These are phyloP conservation scores for Sodiomyces alkalinus DNA, from an alignment of 2,329 filamentous ascomycete genomes.

Conservation along the genomic window DNA sequence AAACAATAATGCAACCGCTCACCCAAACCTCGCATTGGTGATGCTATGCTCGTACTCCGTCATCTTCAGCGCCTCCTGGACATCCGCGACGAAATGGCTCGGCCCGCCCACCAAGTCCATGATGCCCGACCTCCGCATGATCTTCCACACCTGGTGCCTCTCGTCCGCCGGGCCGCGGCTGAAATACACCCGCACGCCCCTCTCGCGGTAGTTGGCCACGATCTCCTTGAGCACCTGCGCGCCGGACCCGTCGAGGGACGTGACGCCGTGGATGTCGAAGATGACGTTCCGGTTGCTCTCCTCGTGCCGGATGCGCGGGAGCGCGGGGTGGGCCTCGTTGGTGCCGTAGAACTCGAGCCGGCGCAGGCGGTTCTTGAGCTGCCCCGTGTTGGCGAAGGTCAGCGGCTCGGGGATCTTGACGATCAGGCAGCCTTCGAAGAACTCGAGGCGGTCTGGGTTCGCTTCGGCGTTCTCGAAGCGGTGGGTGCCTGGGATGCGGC, in stretches of 20 bases:
- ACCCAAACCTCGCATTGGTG: slow-evolving; percentile 7
- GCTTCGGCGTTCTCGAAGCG: slow-evolving; percentile 76
- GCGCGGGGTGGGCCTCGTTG: slow-evolving; percentile 65
- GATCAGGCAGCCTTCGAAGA: slow-evolving; percentile 82
- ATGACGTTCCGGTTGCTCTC: slow-evolving; percentile 85
- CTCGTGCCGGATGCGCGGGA: slow-evolving; percentile 62
- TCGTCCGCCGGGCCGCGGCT: slow-evolving; percentile 35
- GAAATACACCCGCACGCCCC: slow-evolving; percentile 67
- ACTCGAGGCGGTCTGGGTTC: slow-evolving; percentile 61
- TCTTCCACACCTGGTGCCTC: slow-evolving; percentile 45
- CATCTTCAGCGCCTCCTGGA: slow-evolving; percentile 70
- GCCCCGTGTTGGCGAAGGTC: slow-evolving; percentile 93
- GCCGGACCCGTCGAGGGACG: slow-evolving; percentile 81
- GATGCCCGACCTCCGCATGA: slow-evolving; percentile 71
- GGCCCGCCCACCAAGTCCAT: slow-evolving; percentile 67
- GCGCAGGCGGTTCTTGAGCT: slow-evolving; percentile 69
- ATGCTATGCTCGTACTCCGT: slow-evolving; percentile 54
- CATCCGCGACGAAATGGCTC: slow-evolving; percentile 64
- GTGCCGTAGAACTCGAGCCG: slow-evolving; percentile 88
- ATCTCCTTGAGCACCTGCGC: slow-evolving; percentile 87
- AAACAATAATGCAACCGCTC: too few relatives aligned
- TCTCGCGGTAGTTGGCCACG: slow-evolving; percentile 61
- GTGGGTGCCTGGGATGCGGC: slow-evolving; percentile 69
- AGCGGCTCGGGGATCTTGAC: slow-evolving; percentile 96
- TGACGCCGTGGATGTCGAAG: slow-evolving; percentile 97